These are phyloP conservation scores for Globisporangium middletonii DNA, from an alignment of 352 stramenopile genomes.

Conservation along the genomic window DNA sequence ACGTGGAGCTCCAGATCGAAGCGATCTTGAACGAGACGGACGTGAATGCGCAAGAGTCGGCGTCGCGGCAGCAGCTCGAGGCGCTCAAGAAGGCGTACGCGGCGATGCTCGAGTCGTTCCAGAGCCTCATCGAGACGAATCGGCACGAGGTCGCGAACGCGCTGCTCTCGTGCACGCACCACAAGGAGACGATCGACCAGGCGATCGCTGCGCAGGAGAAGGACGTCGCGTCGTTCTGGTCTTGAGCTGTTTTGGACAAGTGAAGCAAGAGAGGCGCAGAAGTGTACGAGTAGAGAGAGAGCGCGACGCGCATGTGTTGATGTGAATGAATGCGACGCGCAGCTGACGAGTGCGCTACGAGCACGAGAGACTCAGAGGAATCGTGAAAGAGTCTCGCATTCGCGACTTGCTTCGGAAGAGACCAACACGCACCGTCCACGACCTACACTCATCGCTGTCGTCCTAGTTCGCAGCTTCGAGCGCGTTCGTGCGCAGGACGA, in stretches of 20 bases:
- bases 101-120: slow-evolving; percentile 44
- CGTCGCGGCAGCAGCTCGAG: slow-evolving; percentile 33
- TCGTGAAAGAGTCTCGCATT: too few relatives aligned
- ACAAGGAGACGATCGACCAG: slow-evolving; percentile 58
- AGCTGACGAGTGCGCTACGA: background rate
- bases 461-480: slow-evolving; percentile 16
- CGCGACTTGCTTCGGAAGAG: background rate
- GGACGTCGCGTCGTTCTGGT: slow-evolving; percentile 43
- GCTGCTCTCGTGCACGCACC: slow-evolving; percentile 54
- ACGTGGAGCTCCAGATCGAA: slow-evolving; percentile 67
- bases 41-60: slow-evolving; percentile 32
- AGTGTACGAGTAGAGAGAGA: slow-evolving; percentile 8
- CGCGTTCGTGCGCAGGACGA: slow-evolving; percentile 68
- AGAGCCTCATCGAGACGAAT: slow-evolving; percentile 51
- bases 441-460: background rate
- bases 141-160: slow-evolving; percentile 53
- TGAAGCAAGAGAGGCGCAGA: background rate
- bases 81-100: slow-evolving; percentile 49
- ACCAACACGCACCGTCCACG: background rate
- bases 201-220: slow-evolving; percentile 53
- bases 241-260: slow-evolving; percentile 17
- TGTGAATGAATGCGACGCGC: background rate
- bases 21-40: slow-evolving; percentile 60
- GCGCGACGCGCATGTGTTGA: too few relatives aligned
- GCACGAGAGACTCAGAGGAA: too few relatives aligned